Conservation (phyloP, 352 stramenopile species). For the Phytophthora sp. region DNA sequence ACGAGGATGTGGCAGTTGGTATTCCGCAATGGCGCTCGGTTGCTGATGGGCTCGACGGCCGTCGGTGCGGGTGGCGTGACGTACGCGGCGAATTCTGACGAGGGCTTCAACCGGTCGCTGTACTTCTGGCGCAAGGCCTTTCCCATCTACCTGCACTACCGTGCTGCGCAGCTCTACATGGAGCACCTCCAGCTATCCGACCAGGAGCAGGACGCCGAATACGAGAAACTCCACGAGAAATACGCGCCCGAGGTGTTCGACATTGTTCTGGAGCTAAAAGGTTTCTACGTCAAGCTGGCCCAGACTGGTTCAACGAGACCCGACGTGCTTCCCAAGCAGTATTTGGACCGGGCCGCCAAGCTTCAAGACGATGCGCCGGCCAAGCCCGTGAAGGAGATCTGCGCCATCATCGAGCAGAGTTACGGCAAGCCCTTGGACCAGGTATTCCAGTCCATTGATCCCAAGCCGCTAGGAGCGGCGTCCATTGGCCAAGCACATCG, state of each 20-base stretch:
- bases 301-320: conserved; percentile 82
- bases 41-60: conserved; percentile 63
- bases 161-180: conserved; percentile 78
- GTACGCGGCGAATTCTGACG: conserved; percentile 70
- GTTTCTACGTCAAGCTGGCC: conserved; percentile 89
- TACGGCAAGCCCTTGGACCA: conserved; percentile 64
- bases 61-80: conserved; percentile 52
- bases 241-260: conserved; percentile 82
- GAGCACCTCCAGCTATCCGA: conserved; percentile 51
- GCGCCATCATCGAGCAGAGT: conserved; percentile 73
- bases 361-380: conserved; percentile 83
- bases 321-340: conserved; percentile 85
- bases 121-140: conserved; percentile 91
- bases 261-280: conserved; percentile 85
- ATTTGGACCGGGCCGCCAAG: conserved; percentile 70
- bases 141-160: conserved; percentile 88
- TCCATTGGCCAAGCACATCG: conserved; percentile 88
- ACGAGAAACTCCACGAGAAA: conserved; percentile 77
- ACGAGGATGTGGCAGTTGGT: conserved; percentile 48
- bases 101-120: conserved; percentile 80
- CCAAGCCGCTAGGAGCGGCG: conserved; percentile 75
- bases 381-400: conserved; percentile 77
- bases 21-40: conserved; percentile 59
- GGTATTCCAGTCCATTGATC: conserved; percentile 69
- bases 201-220: conserved; percentile 66